Conservation (phyloP, 2,329 filamentous ascomycete genomes). For the Dactylonectria estremocensis region DNA sequence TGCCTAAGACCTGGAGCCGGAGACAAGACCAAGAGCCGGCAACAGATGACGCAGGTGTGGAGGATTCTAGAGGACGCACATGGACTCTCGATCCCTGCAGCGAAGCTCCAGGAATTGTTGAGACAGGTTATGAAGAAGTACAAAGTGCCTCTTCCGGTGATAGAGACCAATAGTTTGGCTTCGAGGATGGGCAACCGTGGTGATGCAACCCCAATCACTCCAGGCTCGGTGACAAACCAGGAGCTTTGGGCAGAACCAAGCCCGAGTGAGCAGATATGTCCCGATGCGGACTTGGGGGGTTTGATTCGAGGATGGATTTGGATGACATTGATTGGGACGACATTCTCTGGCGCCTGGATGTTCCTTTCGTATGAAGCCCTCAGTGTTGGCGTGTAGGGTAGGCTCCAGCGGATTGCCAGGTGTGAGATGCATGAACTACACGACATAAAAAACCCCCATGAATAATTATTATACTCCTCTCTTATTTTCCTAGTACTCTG, state of each 20-base stretch:
- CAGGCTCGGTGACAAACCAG: slow-evolving; percentile 42
- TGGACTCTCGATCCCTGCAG: slow-evolving; percentile 49
- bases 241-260: slow-evolving; percentile 32
- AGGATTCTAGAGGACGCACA: slow-evolving; percentile 52
- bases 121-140: slow-evolving; percentile 53
- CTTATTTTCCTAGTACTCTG: too few relatives aligned
- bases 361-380: slow-evolving; percentile 48
- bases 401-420: too few relatives aligned
- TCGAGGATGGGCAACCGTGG: slow-evolving; percentile 4
- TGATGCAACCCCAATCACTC: slow-evolving; percentile 47
- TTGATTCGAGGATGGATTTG: slow-evolving; percentile 51
- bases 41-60: slow-evolving; percentile 52
- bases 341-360: slow-evolving; percentile 53
- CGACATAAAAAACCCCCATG: too few relatives aligned
- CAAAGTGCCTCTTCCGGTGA: slow-evolving; percentile 40
- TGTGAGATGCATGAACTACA: neutral
- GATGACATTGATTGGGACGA: slow-evolving; percentile 56
- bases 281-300: slow-evolving; percentile 47
- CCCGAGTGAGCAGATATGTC: slow-evolving; percentile 30
- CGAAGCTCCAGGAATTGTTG: slow-evolving; percentile 51
- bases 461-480: neutral
- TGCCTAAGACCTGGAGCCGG: slow-evolving; percentile 47
- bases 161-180: slow-evolving; percentile 16
- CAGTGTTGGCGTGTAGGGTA: slow-evolving; percentile 1
- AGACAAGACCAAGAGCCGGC: slow-evolving; percentile 43